Evolutionary conservation across 352 stramenopile species (phyloP).

Genomic region (Phytophthora gonapodyides): DNA sequence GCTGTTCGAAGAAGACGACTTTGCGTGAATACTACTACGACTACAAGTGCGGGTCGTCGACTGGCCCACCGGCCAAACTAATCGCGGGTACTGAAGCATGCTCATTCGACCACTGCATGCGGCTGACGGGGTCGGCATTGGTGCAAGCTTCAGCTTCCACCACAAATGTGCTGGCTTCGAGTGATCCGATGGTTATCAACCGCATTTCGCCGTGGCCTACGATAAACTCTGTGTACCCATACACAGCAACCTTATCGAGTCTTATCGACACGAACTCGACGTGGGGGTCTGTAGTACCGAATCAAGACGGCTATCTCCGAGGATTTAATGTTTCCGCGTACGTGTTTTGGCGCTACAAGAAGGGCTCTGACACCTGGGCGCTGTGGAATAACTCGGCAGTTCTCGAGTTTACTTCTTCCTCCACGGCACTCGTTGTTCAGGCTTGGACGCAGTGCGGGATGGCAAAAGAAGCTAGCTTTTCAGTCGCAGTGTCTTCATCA

Average conservation of each 20-base stretch:
- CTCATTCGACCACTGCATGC: constrained; percentile 23
- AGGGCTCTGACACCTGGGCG: constrained; percentile 14
- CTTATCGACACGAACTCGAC: constrained; percentile 9
- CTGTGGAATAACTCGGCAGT: not conserved
- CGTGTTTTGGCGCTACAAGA: constrained; percentile 62
- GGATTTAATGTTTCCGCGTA: constrained; percentile 7
- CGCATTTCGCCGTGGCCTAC: no score
- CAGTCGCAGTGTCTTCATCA: no score
- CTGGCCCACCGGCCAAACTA: not conserved
- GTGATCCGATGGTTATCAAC: no score
- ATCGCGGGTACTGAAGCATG: constrained; percentile 13
- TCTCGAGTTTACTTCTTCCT: constrained; percentile 30
- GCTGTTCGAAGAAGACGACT: constrained; percentile 22
- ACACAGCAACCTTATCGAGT: not conserved
- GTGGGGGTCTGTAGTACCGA: not conserved
- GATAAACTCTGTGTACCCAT: no score
- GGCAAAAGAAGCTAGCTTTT: no score
- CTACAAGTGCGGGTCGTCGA: constrained; percentile 18
- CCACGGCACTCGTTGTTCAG: constrained; percentile 48
- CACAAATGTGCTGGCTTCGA: no score
- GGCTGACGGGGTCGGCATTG: not conserved
- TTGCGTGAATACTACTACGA: constrained; percentile 30
- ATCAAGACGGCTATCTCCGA: not conserved
- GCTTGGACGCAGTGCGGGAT: constrained; percentile 59
- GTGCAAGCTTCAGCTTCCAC: no score